Evolutionary conservation across 176 grass and related monocot species (phyloP).

Genomic region (Dendrocalamus sinicus): DNA sequence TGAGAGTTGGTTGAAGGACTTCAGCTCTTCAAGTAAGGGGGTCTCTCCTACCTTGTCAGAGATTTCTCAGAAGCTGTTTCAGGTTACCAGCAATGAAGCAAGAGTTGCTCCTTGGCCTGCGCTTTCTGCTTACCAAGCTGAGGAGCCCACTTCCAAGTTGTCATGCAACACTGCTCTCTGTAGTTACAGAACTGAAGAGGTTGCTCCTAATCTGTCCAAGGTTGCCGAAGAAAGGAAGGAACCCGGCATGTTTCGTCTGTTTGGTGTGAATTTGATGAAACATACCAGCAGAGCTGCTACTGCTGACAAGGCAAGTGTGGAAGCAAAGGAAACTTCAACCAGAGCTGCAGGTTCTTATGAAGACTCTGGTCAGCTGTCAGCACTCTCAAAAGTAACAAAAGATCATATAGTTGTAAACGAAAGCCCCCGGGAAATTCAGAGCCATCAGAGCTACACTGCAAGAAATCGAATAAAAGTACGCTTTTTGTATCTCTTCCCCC

Average conservation of each 20-base stretch:
- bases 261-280: constrained; percentile 64
- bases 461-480: constrained; percentile 59
- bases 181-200: constrained; percentile 43
- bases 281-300: constrained; percentile 5
- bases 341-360: constrained; percentile 48
- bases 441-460: constrained; percentile 41
- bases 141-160: constrained; percentile 48
- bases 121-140: constrained; percentile 35
- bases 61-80: constrained; percentile 60
- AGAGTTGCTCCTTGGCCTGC: constrained; percentile 48
- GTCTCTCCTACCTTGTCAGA: constrained; percentile 49
- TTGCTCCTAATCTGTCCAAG: constrained; percentile 33
- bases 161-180: constrained; percentile 42
- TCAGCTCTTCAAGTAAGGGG: constrained; percentile 44
- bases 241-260: constrained; percentile 49
- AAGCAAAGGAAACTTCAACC: constrained; percentile 20
- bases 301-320: constrained; percentile 12
- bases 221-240: constrained; percentile 45
- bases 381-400: constrained; percentile 57
- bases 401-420: constrained; percentile 28
- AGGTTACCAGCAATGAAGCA: constrained; percentile 35
- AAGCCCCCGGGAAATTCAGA: constrained; percentile 65
- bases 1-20: constrained; percentile 64
- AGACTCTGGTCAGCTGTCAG: constrained; percentile 47
- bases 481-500: neutral